phyloP scores from a whole-genome alignment of 2,329 filamentous ascomycete genomes.

The Trichoderma sp. region DNA sequence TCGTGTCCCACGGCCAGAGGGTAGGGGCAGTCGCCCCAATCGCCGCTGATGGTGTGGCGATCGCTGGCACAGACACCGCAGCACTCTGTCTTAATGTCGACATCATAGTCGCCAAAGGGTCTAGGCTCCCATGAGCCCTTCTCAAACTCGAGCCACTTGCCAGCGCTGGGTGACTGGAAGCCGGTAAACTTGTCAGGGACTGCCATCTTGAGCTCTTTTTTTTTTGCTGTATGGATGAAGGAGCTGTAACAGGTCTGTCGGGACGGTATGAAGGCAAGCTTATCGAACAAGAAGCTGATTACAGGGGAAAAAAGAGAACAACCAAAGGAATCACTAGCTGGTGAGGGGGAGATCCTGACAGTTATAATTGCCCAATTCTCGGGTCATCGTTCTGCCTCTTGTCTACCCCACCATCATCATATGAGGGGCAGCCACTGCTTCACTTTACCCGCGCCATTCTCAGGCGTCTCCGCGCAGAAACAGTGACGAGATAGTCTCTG shows the following conservation, averaged over 20 bases:
- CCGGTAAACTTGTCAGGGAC: conserved; percentile 60
- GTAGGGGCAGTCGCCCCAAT: conserved; percentile 63
- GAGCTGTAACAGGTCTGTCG: not conserved
- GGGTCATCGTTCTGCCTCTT: not conserved
- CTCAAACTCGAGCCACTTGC: conserved; percentile 58
- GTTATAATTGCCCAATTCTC: not conserved
- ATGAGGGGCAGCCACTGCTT: conserved; percentile 11
- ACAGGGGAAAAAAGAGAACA: not conserved
- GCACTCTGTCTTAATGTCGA: conserved; percentile 82
- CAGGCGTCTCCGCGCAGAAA: not conserved
- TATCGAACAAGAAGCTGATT: not conserved
- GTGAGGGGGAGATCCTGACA: not conserved
- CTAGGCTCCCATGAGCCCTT: conserved; percentile 79
- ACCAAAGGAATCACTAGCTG: not conserved
- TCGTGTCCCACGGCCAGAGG: conserved; percentile 70
- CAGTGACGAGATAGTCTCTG: not conserved
- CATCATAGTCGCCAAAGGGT: conserved; percentile 81
- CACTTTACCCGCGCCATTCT: conserved; percentile 17
- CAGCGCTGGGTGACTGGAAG: conserved; percentile 57
- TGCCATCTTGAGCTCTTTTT: conserved; percentile 40
- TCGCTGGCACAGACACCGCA: conserved; percentile 76
- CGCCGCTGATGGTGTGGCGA: conserved; percentile 67
- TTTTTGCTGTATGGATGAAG: not conserved
- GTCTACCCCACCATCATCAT: conserved; percentile 11
- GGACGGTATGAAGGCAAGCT: not conserved